Base-by-base conservation (phyloP, 2,329 filamentous ascomycete genomes). In the Aspergillus transmontanensis region DNA sequence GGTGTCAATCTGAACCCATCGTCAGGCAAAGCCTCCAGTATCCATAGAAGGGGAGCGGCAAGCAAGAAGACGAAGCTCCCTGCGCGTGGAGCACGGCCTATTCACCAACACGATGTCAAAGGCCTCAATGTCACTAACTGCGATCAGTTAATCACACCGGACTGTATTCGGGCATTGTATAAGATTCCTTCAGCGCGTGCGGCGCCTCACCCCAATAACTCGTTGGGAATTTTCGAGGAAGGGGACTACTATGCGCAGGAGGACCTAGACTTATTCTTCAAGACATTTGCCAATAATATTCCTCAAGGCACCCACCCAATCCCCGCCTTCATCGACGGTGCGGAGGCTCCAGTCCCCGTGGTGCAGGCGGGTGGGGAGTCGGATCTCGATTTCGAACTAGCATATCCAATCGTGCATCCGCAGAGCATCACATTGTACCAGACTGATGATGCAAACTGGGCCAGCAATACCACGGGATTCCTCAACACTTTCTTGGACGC, bases 401-500 rank as follows among this genome's bases (percentile, higher is more conserved):
- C 60, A 3, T 62, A 62, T 45, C 60, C 60, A 0, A 58, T 62
- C 10, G 46, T 62, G 6, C 46, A 62, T 16, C 60, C 60, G 5
- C 60, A 62, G 19, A 58, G 19, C 11, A 62, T 57, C 4, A 62
- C 60, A 0, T 23, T 62, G 5, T 59, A 53, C 48, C 60, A 62
- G 28, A 62, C 55, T 0, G 60, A 62, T 19, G 60, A 62, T 43
- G 21, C 3, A 6, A 54, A 62, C 56, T 62, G 56, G 9, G 26
- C 51, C 9, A 19, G 9, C 6, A 51, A 62, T 9, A 46, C 60
- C 5, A 41, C 46, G 7, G 60, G 60, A 0, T 59, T 59, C 48
- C 34, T 62, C 16, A 62, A 62, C 30, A 62, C 60, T 1, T 62
- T 62, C n/a, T 56, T 62, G 19, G 60, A 62, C 45, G 60, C 60